Evolutionary conservation across 2,329 filamentous ascomycete genomes (phyloP), one percentile per base, ranked within the genome.

Genomic region (Bipolaris oryzae): DNA sequence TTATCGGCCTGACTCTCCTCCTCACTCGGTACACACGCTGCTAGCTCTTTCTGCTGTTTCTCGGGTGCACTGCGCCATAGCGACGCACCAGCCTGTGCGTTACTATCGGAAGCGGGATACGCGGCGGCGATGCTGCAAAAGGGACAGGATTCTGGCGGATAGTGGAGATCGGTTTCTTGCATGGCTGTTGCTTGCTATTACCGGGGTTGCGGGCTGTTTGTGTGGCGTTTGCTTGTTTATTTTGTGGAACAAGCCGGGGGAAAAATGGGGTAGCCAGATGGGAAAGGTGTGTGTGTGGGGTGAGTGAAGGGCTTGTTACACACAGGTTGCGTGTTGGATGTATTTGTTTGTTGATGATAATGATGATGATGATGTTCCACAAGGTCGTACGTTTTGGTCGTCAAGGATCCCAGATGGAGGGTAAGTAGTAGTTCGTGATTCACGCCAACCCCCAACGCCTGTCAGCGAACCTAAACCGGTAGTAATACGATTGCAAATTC

Each of bases 81-180:
- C 34, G 45, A 11, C 13, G 45, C 23, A 25, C 25, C 21, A n/a
- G 44, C 34, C 39, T 64, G 18, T 10, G 54, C 9, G 7, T n/a
- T n/a, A n/a, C 47, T 38, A 4, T 16, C 43, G 7, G 63, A 57
- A 18, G 58, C 56, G 1, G 81, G 80, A 66, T 84, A 84, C 33
- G 82, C 77, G 34, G 74, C 63, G 20, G 84, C 80, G 60, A 87
- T 87, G 55, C 71, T 79, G 77, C 85, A 87, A 72, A 87, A 87
- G 15, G 84, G 82, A 68, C 85, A 87, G 38, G 71, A 44, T 28
- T 77, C 69, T 1, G 66, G 56, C 5, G 79, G 78, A 66, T 81
- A 81, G 52, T 76, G 71, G 3, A 70, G 65, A 37, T 74, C 71
- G 4, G 64, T 58, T 62, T 72, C 71, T 44, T 69, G 66, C 70